These are phyloP conservation scores for Pseudogymnoascus sp. DNA, from an alignment of 2,329 filamentous ascomycete genomes.

Conservation along the genomic window DNA sequence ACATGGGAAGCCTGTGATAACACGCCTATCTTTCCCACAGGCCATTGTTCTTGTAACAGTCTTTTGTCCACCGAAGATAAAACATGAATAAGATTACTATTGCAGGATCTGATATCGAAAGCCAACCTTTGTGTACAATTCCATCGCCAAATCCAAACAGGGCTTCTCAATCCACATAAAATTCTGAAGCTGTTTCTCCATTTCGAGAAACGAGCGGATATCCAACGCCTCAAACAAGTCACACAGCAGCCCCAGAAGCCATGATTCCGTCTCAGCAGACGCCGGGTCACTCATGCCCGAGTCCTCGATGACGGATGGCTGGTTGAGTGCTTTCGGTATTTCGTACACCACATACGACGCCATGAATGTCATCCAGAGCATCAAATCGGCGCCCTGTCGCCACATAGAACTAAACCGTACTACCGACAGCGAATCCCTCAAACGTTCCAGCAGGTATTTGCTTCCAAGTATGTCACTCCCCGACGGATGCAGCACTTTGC, in stretches of 20 bases:
- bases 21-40: background rate
- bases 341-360: background rate
- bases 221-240: background rate
- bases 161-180: slow-evolving; percentile 1
- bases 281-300: background rate
- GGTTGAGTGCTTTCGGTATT: background rate
- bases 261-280: background rate
- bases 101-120: background rate
- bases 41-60: background rate
- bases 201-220: background rate
- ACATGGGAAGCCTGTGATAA: slow-evolving; percentile 11
- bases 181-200: background rate
- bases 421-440: background rate
- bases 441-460: background rate
- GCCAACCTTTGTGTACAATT: background rate
- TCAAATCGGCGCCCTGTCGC: background rate
- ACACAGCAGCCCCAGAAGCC: background rate
- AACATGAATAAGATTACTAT: background rate
- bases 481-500: background rate
- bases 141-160: background rate
- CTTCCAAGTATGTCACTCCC: background rate
- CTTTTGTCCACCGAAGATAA: background rate
- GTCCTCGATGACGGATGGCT: background rate
- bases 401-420: background rate
- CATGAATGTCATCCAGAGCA: slow-evolving; percentile 3